Evolutionary conservation across 345 rosid species (phyloP).

Genomic region (thale cress (Arabidopsis thaliana)): TAIR10.1 NC_003070.9:9592501-9593000

Average conservation of each 20-base stretch:
- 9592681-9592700: conserved; percentile 30
- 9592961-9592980: conserved; percentile 4
- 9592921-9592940: not conserved
- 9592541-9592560: not conserved
- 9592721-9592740: conserved; percentile 75
- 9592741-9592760: conserved; percentile 67
- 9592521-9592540: conserved; percentile 12
- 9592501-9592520: conserved; percentile 66
- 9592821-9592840: conserved; percentile 67
- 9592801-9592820: conserved; percentile 65
- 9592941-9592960: not conserved
- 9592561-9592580: conserved; percentile 7
- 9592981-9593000: not conserved
- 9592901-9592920: conserved; percentile 25
- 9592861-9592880: conserved; percentile 92
- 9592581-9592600: conserved; percentile 14
- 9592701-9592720: conserved; percentile 61
- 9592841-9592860: conserved; percentile 64
- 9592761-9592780: conserved; percentile 60
- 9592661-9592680: conserved; percentile 22
- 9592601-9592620: conserved; percentile 10
- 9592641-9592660: not conserved
- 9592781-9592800: conserved; percentile 65
- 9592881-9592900: conserved; percentile 31
- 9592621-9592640: conserved; percentile 17